These are phyloP conservation scores for Rhodotorula sp. DNA, from an alignment of 1,284 basidiomycete species.

Conservation along the genomic window DNA sequence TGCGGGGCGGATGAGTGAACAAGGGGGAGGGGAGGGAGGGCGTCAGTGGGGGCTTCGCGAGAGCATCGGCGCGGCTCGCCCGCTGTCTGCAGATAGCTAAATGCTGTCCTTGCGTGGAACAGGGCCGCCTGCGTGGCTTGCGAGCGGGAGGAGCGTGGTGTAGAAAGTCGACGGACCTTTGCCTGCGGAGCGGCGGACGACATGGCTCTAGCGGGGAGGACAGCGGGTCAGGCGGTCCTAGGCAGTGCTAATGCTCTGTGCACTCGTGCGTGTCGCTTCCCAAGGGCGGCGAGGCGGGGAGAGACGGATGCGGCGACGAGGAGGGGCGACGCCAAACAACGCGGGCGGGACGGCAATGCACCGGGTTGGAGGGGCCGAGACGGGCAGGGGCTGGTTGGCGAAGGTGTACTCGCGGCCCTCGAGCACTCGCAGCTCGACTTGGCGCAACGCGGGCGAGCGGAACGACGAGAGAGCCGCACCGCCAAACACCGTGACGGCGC, in stretches of 20 bases:
- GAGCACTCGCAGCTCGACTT: too few species aligned
- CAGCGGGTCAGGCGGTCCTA: neutral
- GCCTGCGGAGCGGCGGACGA: slow-evolving; percentile 23
- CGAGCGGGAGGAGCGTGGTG: neutral
- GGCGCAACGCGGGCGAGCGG: too few species aligned
- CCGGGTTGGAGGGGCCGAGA: too few species aligned
- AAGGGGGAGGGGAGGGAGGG: neutral
- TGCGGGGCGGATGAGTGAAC: neutral
- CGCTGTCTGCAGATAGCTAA: too few species aligned
- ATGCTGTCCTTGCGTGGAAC: too few species aligned
- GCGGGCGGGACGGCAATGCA: too few species aligned
- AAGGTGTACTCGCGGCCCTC: too few species aligned
- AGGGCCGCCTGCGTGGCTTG: neutral
- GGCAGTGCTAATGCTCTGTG: neutral
- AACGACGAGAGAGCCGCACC: too few species aligned
- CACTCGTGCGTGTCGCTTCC: neutral
- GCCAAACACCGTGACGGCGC: too few species aligned
- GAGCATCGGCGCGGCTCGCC: too few species aligned
- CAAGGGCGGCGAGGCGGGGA: neutral
- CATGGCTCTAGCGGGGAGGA: slow-evolving; percentile 3
- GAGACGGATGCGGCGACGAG: neutral
- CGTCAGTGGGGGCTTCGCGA: neutral
- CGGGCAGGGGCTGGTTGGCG: too few species aligned
- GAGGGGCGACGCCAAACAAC: neutral
- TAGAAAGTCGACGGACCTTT: slow-evolving; percentile 39